Evolutionary conservation across 2,329 filamentous ascomycete genomes (phyloP).

Genomic region (Talaromyces atroroseus): DNA sequence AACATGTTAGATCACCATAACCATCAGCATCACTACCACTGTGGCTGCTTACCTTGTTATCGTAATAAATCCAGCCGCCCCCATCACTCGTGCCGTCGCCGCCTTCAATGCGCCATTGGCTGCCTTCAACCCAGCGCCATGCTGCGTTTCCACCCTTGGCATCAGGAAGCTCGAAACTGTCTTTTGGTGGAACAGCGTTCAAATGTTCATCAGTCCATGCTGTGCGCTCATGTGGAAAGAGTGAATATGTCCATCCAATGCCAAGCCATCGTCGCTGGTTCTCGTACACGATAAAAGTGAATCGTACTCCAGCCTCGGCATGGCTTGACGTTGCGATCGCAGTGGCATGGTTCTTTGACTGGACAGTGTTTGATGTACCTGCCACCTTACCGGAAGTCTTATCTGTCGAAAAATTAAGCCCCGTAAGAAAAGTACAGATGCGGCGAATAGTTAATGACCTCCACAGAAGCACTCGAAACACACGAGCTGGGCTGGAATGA

Average conservation of each 20-base stretch:
- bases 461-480: conserved; percentile 85
- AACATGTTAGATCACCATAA: conserved; percentile 7
- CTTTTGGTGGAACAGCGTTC: conserved; percentile 69
- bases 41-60: conserved; percentile 69
- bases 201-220: conserved; percentile 96
- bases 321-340: conserved; percentile 45
- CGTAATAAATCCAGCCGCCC: conserved; percentile 94
- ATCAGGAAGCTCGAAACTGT: conserved; percentile 64
- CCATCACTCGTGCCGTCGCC: conserved; percentile 46
- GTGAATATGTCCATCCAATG: conserved; percentile 85
- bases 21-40: background rate
- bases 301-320: conserved; percentile 72
- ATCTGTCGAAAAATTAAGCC: conserved; percentile 62
- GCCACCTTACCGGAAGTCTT: conserved; percentile 16
- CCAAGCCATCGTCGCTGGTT: conserved; percentile 95
- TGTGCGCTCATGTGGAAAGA: conserved; percentile 84
- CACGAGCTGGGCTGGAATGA: conserved; percentile 81
- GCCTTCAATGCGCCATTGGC: conserved; percentile 82
- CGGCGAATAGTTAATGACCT: conserved; percentile 70
- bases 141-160: conserved; percentile 58
- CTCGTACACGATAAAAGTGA: conserved; percentile 94
- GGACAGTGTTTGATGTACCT: conserved; percentile 20
- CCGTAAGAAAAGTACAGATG: conserved; percentile 68
- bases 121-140: conserved; percentile 80
- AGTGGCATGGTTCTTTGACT: conserved; percentile 42